Evolutionary conservation across 768 basidiomycete genomes (phyloP).

Genomic region (Peribolospora kevripleyi): DNA sequence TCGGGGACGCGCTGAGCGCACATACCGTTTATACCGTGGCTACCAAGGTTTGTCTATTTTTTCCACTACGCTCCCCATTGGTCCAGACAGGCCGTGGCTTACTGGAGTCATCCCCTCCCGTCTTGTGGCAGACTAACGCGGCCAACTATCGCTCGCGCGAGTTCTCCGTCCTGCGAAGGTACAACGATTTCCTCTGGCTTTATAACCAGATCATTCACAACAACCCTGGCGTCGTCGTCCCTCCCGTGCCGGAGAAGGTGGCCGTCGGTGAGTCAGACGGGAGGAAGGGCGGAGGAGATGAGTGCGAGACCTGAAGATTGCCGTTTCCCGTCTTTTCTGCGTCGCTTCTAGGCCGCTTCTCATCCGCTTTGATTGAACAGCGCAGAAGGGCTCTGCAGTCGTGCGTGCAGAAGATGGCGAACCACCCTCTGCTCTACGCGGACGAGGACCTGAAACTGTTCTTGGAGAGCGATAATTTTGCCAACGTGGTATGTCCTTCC

Average conservation of each 20-base stretch:
- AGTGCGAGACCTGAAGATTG: not conserved
- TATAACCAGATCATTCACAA: slow-evolving; percentile 67
- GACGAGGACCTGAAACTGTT: slow-evolving; percentile 74
- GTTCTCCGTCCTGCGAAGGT: slow-evolving; percentile 87
- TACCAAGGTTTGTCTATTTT: slow-evolving; percentile 39
- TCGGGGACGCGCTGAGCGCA: slow-evolving; percentile 76
- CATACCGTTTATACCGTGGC: slow-evolving; percentile 95
- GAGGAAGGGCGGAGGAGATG: too few relatives aligned
- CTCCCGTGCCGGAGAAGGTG: slow-evolving; percentile 88
- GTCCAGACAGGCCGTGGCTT: not conserved
- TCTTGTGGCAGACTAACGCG: slow-evolving; percentile 6
- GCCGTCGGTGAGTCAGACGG: slow-evolving; percentile 31
- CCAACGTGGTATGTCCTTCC: slow-evolving; percentile 45
- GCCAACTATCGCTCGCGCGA: slow-evolving; percentile 44
- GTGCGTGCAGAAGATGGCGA: slow-evolving; percentile 76
- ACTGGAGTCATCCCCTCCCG: not conserved
- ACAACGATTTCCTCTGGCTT: slow-evolving; percentile 92
- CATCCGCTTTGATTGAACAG: slow-evolving; percentile 70
- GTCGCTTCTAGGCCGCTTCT: slow-evolving; percentile 38
- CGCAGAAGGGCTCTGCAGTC: slow-evolving; percentile 61
- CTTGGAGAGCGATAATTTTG: slow-evolving; percentile 76
- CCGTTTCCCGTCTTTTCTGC: not conserved
- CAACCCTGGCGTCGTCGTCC: slow-evolving; percentile 91
- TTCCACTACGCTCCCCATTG: not conserved
- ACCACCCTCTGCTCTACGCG: slow-evolving; percentile 68